Conservation (phyloP, 2,329 filamentous ascomycete genomes). For the Nemania serpens region DNA sequence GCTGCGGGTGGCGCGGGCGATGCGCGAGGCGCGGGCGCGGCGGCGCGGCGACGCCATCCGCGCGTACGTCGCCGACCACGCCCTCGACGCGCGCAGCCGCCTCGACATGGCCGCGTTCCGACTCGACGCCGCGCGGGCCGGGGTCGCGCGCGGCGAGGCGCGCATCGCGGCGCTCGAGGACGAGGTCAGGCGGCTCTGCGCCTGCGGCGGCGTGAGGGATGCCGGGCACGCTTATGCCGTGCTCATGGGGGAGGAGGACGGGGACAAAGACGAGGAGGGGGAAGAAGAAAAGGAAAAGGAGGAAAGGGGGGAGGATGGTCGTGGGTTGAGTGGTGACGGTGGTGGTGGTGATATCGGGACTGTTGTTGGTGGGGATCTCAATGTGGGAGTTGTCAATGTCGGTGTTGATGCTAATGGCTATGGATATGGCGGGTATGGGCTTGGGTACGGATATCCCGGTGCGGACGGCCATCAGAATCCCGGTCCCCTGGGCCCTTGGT, state of each 20-base stretch:
- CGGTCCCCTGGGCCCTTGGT: slow-evolving; percentile 13
- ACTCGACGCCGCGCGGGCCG: background rate
- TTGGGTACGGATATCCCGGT: background rate
- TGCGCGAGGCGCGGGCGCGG: background rate
- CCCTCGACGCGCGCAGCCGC: slow-evolving; percentile 18
- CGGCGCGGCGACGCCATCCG: background rate
- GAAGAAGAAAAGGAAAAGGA: too few relatives aligned
- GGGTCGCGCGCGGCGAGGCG: slow-evolving; percentile 1
- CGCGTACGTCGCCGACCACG: slow-evolving; percentile 18
- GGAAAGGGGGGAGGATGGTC: background rate
- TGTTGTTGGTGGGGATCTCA: background rate
- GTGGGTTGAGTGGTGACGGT: background rate
- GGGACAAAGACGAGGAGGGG: too few relatives aligned
- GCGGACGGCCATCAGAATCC: background rate
- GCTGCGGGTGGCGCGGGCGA: slow-evolving; percentile 17
- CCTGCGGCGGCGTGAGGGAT: slow-evolving; percentile 11
- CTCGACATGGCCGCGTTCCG: slow-evolving; percentile 19
- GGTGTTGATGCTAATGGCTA: background rate
- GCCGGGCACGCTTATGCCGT: slow-evolving; percentile 17
- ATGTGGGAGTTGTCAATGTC: background rate
- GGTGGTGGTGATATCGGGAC: background rate
- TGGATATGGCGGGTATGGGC: background rate
- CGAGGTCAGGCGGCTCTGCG: slow-evolving; percentile 15
- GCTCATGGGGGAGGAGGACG: slow-evolving; percentile 13
- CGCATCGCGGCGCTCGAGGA: slow-evolving; percentile 8